These are phyloP conservation scores for Metarhizium brunneum DNA, from an alignment of 2,329 filamentous ascomycete species.

Conservation along the genomic window DNA sequence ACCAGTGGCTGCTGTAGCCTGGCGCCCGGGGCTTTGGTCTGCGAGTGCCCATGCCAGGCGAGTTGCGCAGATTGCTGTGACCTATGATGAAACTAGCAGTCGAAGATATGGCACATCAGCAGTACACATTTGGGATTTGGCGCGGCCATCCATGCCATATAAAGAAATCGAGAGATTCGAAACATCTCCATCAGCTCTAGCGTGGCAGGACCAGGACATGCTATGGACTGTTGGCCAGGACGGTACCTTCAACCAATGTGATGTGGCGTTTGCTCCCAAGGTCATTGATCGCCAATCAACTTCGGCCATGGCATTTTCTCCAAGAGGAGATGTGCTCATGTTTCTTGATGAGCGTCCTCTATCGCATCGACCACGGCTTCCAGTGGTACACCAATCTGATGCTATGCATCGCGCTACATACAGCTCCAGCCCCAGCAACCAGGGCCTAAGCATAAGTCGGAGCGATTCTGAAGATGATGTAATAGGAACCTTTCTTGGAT, in stretches of 20 bases:
- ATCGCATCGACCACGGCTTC: slow-evolving; percentile 31
- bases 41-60: slow-evolving; percentile 50
- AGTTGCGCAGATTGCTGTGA: slow-evolving; percentile 52
- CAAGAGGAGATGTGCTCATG: slow-evolving; percentile 50
- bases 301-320: slow-evolving; percentile 51
- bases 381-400: slow-evolving; percentile 24
- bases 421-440: slow-evolving; percentile 38
- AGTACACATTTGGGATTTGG: slow-evolving; percentile 62
- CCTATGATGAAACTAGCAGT: slow-evolving; percentile 48
- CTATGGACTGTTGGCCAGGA: slow-evolving; percentile 58
- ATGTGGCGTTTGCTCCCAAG: slow-evolving; percentile 54
- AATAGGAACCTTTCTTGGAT: slow-evolving; percentile 48
- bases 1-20: slow-evolving; percentile 48
- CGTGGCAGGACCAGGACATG: slow-evolving; percentile 57
- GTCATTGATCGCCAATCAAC: slow-evolving; percentile 53
- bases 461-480: slow-evolving; percentile 60
- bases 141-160: slow-evolving; percentile 56
- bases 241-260: slow-evolving; percentile 53
- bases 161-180: slow-evolving; percentile 56
- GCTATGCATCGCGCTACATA: slow-evolving; percentile 31
- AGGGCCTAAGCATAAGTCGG: slow-evolving; percentile 45
- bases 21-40: slow-evolving; percentile 59
- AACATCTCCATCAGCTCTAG: slow-evolving; percentile 43
- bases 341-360: slow-evolving; percentile 50
- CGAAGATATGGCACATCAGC: slow-evolving; percentile 46